Conservation (phyloP, 208 protist species). For the Porcisia hertigi region DNA sequence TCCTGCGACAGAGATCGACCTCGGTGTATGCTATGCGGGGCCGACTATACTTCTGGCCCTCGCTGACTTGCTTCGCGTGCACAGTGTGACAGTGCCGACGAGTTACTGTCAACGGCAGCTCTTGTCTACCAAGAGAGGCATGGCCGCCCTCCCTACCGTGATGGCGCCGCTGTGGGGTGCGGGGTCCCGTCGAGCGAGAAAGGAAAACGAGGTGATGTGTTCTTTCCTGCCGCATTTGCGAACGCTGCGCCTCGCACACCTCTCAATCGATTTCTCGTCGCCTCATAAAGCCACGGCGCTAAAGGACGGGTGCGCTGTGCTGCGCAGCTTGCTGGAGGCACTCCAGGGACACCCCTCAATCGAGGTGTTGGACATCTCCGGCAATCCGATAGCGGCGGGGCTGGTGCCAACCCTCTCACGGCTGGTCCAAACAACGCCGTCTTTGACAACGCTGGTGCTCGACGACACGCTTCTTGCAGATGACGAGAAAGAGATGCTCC, state of each 20-base stretch:
- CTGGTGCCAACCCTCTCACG: conserved; percentile 42
- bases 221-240: conserved; percentile 23
- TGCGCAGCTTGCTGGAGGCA: conserved; percentile 35
- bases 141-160: conserved; percentile 2
- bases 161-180: conserved; percentile 19
- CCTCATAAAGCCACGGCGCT: not conserved
- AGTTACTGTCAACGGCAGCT: not conserved
- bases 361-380: conserved; percentile 43
- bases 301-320: conserved; percentile 18
- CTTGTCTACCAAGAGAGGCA: not conserved
- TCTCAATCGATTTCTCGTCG: conserved; percentile 17
- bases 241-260: conserved; percentile 11
- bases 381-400: conserved; percentile 51
- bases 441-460: conserved; percentile 37
- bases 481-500: conserved; percentile 29
- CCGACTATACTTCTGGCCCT: conserved; percentile 33
- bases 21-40: conserved; percentile 31
- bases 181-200: not conserved
- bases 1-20: conserved; percentile 23
- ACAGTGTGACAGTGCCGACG: conserved; percentile 5
- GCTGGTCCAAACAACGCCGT: conserved; percentile 43
- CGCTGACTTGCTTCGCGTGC: conserved; percentile 40
- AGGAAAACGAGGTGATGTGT: conserved; percentile 14
- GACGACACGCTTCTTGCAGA: conserved; percentile 34
- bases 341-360: conserved; percentile 44